Evolutionary conservation across 306 rosid genomes (phyloP).

Genomic region (Styphnolobium japonicum): DNA sequence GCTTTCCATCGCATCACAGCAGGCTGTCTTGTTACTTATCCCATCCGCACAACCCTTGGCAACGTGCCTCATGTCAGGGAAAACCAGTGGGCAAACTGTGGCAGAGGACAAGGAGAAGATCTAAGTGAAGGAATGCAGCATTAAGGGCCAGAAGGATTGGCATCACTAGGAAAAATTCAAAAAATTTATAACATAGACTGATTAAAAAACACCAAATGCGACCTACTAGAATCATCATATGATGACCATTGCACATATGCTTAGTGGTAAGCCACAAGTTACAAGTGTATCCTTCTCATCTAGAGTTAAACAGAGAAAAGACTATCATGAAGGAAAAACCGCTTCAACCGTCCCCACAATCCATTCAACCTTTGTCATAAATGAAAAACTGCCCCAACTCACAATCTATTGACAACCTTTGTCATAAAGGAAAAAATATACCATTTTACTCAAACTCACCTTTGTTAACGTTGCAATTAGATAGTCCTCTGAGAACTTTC

Average conservation of each 20-base stretch:
- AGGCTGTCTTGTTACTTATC: conserved; percentile 61
- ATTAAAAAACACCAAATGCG: neutral
- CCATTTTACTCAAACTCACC: conserved; percentile 28
- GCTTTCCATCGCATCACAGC: conserved; percentile 83
- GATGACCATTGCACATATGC: neutral
- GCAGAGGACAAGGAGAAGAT: conserved; percentile 16
- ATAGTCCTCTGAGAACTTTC: conserved; percentile 83
- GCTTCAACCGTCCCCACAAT: neutral
- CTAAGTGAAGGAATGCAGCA: conserved; percentile 9
- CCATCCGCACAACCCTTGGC: conserved; percentile 63
- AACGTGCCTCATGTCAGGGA: conserved; percentile 68
- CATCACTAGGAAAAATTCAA: conserved; percentile 2
- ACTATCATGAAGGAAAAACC: neutral
- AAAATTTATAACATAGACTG: neutral
- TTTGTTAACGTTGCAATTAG: conserved; percentile 89
- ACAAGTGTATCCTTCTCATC: neutral
- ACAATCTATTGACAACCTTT: neutral
- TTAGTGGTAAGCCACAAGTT: neutral
- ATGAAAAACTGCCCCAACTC: conserved; percentile 1
- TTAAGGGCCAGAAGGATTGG: conserved; percentile 16
- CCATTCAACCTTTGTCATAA: neutral
- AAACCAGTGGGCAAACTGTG: conserved; percentile 82
- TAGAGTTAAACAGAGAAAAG: neutral
- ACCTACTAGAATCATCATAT: neutral
- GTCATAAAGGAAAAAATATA: neutral